A percentile compares a stretch with the other conserved stretches of the same genome.
These are phyloP conservation scores for Strobilomyces confusus DNA, from an alignment of 768 basidiomycete genomes.

Conservation along the genomic window DNA sequence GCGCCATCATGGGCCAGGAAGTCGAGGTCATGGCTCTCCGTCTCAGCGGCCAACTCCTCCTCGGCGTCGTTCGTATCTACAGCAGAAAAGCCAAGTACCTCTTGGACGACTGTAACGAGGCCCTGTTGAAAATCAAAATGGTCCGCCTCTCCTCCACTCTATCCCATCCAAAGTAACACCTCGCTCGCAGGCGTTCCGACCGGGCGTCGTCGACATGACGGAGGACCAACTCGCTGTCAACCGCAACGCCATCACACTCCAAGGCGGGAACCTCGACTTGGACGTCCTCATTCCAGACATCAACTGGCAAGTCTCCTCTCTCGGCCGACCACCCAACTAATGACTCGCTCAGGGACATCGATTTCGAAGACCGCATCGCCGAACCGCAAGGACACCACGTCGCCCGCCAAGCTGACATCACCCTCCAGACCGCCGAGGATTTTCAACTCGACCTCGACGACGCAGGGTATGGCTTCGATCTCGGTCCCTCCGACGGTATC, in stretches of 20 bases:
- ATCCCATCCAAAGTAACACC: not conserved
- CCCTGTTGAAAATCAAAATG: constrained; percentile 92
- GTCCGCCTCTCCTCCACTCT: constrained; percentile 35
- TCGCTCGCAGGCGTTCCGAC: constrained; percentile 75
- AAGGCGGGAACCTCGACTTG: constrained; percentile 71
- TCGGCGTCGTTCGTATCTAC: constrained; percentile 97
- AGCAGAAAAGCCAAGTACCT: constrained; percentile 97
- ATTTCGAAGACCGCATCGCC: constrained; percentile 64
- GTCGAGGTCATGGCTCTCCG: constrained; percentile 91
- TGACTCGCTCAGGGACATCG: constrained; percentile 58
- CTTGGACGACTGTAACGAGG: constrained; percentile 96
- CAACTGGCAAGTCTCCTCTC: constrained; percentile 55
- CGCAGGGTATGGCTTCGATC: constrained; percentile 63
- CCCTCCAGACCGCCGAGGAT: constrained; percentile 74
- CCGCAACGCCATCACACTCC: constrained; percentile 84
- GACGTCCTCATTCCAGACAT: constrained; percentile 77
- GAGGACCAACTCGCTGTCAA: constrained; percentile 89
- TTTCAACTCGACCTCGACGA: constrained; percentile 62
- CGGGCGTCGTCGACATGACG: constrained; percentile 93
- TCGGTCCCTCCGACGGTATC: constrained; percentile 77
- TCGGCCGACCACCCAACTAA: constrained; percentile 2
- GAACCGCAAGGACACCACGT: constrained; percentile 73
- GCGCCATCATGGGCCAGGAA: constrained; percentile 92
- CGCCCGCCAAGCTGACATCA: constrained; percentile 84
- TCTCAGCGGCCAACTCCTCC: constrained; percentile 91